Base-by-base conservation (phyloP, 2,329 filamentous ascomycete species). In the Chrysoporthe puriensis region DNA sequence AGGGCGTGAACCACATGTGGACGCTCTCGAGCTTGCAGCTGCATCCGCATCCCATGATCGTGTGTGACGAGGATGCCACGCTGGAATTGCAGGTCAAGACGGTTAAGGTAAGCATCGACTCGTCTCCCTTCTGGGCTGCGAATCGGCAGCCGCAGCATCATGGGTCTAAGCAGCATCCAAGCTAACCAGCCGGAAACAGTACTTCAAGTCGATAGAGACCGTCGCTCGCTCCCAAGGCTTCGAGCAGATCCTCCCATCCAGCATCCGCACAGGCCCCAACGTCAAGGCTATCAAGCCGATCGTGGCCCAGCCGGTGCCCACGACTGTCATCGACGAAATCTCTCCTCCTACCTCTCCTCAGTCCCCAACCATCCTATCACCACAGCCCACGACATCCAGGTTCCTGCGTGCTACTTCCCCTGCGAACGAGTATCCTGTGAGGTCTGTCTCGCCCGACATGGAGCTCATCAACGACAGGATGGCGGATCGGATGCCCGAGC, bases 1-100 rank as follows among this genome's bases (percentile, higher is more conserved):
- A 88, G 52, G 90, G 89, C 56, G 84, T 94, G 65, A 93, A 91
- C 76, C 91, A 93, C 78, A 92, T 92, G 89, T 93, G 91, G 90
- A 93, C 91, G 0, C 83, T 93, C 2, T 93, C 90, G 0, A 86
- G 86, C 64, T 81, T 94, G 70, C 91, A 94, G 77, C 79, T 92
- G 73, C 91, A 93, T 76, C 88, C 87, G 1, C 88, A 91, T 73
- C 88, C 90, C 62, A 85, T 93, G 81, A 86, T 93, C 62, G 90
- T 93, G 18, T 90, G 90, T 64, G 91, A 94, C 74, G 90, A 92
- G 71, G 91, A 93, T 73, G 87, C 88, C 7, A 90, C 87, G 0
- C 77, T 88, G 36, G 87, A 90, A 75, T 77, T 90, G 69, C 85
- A 86, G 73, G 88, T 90, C 60, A 90, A 90, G 79, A 90, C 88